Base-by-base conservation (phyloP, 2,329 filamentous ascomycete genomes). In the Cephalotrichum gorgonifer region DNA sequence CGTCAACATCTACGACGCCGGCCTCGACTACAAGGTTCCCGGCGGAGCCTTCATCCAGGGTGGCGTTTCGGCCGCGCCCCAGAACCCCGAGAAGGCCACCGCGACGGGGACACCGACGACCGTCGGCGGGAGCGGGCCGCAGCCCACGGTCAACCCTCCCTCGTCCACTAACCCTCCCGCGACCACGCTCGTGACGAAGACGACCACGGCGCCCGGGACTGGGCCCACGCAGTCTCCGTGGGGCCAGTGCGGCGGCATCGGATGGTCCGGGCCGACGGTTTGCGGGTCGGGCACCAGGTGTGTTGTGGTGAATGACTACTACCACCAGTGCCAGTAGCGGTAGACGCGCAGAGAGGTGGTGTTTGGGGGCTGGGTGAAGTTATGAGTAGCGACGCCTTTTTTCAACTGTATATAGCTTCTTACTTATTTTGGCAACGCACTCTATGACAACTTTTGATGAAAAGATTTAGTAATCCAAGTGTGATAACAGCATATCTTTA, bases 241-340 rank as follows among this genome's bases (percentile, higher is more conserved):
- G 26, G 50, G 54, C 22, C 72, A 73, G 51, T 74, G 72, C 39
- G 72, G 71, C 50, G 71, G 72, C n/a, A 62, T 54, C n/a, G 64
- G 60, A 48, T 74, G 62, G 61, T 57, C 52, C 15, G 72, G 71
- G 22, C 54, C 68, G n/a, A 71, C 68, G 2, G 72, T 69, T 61
- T 75, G 72, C 50, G 54, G 50, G 4, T 62, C 62, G 17, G 69
- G 68, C 48, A 65, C 58, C 56, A 59, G 55, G 38, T 73, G 70
- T 57, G 57, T 59, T 44, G 53, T 57, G 45, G 54, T 56, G 49
- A 69, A 68, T 53, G 44, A 55, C 7, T 70, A 58, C 49, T 70
- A 70, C 60, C 65, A 54, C 27, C 68, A 70, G 53, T 66, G 64
- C 45, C 25, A 27, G 22, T 20, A n/a, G n/a, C n/a, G n/a, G n/a